Percentiles rank a stretch among this genome's conserved stretches.
Conservation (phyloP, 805 yeast species). For the Cyberlindnera maritima region DNA sequence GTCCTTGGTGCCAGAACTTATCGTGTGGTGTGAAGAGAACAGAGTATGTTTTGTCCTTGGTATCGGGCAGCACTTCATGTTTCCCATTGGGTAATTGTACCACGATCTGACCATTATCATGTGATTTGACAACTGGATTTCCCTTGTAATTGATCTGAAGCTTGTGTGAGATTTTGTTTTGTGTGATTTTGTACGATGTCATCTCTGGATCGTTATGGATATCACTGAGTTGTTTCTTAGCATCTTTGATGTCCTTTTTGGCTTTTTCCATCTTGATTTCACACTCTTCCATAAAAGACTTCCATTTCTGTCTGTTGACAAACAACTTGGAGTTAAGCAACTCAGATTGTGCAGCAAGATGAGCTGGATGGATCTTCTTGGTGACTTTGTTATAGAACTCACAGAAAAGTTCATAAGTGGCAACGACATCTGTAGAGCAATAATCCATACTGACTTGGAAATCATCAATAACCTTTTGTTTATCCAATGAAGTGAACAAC, state of each 20-base stretch:
- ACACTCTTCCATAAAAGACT: neutral
- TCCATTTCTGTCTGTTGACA: conserved; percentile 4
- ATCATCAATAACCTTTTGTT: conserved; percentile 48
- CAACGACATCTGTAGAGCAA: conserved; percentile 77
- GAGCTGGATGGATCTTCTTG: conserved; percentile 4
- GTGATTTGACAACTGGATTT: neutral
- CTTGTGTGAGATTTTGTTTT: neutral
- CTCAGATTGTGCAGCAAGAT: conserved; percentile 7
- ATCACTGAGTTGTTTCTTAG: neutral
- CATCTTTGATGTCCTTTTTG: neutral
- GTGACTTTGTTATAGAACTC: neutral
- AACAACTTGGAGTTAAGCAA: conserved; percentile 5
- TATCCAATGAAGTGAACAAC: conserved; percentile 51
- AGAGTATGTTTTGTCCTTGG: neutral
- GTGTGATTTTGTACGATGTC: neutral
- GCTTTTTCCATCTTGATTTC: neutral
- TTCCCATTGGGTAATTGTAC: neutral
- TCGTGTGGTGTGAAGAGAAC: neutral
- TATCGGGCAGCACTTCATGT: neutral
- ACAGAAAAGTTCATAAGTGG: conserved; percentile 62
- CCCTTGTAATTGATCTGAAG: neutral
- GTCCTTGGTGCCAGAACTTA: neutral
- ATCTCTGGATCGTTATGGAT: neutral
- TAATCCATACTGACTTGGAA: conserved; percentile 63
- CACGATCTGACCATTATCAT: neutral